Conservation (phyloP, 2,329 filamentous ascomycete species). For the Phialemoniopsis sp. region DNA sequence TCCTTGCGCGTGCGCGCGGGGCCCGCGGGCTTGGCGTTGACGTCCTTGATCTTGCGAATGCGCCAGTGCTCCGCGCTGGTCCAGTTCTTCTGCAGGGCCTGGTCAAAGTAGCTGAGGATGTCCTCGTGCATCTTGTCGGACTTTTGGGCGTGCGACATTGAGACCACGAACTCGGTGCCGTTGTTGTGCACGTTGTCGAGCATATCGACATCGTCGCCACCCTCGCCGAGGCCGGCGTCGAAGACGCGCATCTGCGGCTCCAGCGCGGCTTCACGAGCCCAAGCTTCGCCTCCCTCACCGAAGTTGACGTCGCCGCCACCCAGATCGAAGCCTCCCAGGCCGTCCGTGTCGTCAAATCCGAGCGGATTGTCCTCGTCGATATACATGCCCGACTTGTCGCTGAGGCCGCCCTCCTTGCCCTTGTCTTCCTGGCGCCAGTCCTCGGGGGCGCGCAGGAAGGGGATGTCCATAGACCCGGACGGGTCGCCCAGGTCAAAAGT, state of each 20-base stretch:
- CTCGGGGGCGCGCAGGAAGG: constrained; percentile 84
- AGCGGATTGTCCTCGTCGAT: constrained; percentile 82
- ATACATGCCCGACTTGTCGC: constrained; percentile 73
- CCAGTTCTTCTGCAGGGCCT: constrained; percentile 96
- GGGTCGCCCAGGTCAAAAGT: constrained; percentile 88
- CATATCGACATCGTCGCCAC: constrained; percentile 47
- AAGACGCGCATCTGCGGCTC: constrained; percentile 84
- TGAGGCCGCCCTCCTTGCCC: constrained; percentile 46
- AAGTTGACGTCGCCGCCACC: constrained; percentile 73
- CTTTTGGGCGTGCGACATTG: constrained; percentile 66
- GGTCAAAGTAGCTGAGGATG: constrained; percentile 97
- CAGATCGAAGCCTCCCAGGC: constrained; percentile 67
- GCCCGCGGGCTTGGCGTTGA: constrained; percentile 54
- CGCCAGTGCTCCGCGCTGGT: constrained; percentile 98
- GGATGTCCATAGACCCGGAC: constrained; percentile 80
- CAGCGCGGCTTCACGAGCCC: constrained; percentile 85
- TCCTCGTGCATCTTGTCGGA: constrained; percentile 78
- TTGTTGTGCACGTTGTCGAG: constrained; percentile 55
- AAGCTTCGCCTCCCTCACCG: constrained; percentile 92
- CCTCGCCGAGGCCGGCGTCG: constrained; percentile 54
- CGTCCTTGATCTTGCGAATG: constrained; percentile 85
- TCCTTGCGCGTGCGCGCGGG: constrained; percentile 72
- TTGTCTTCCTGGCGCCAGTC: constrained; percentile 76
- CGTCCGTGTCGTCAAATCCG: constrained; percentile 79
- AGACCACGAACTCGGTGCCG: constrained; percentile 71